Evolutionary conservation across 164 flowering plant species (phyloP).

Genomic region (Houttuynia cordata): DNA sequence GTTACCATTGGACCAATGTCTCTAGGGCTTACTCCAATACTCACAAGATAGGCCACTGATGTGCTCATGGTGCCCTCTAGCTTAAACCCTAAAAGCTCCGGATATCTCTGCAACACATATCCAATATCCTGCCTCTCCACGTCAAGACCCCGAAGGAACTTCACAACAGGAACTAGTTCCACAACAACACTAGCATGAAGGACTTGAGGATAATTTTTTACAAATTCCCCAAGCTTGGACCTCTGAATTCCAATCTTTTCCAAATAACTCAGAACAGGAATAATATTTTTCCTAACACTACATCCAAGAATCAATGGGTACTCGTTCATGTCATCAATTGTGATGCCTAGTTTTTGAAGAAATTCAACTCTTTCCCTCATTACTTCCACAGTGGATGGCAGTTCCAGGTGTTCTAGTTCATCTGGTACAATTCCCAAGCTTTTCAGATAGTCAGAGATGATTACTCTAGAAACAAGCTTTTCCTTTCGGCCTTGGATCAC

Average conservation of each 20-base stretch:
- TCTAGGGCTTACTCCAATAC: constrained; percentile 82
- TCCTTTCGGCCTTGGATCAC: constrained; percentile 85
- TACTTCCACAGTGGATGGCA: constrained; percentile 76
- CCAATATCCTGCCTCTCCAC: constrained; percentile 72
- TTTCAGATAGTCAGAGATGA: constrained; percentile 71
- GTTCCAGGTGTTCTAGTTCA: constrained; percentile 54
- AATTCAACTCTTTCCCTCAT: constrained; percentile 81
- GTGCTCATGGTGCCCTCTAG: constrained; percentile 98
- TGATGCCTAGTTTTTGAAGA: constrained; percentile 62
- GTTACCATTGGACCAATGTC: constrained; percentile 96
- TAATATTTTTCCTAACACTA: constrained; percentile 72
- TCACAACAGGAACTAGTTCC: constrained; percentile 78
- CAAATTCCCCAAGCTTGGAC: constrained; percentile 63
- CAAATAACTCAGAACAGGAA: constrained; percentile 73
- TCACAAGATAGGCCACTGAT: constrained; percentile 82
- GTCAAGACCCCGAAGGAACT: constrained; percentile 75
- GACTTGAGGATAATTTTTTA: constrained; percentile 76
- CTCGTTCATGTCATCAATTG: constrained; percentile 73
- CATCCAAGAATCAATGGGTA: constrained; percentile 84
- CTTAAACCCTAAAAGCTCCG: constrained; percentile 83
- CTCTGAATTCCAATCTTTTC: constrained; percentile 73
- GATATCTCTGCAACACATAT: constrained; percentile 79
- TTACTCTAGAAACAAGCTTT: constrained; percentile 73
- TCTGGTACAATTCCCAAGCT: constrained; percentile 66
- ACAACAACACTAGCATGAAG: constrained; percentile 82